Evolutionary conservation across 2,329 filamentous ascomycete genomes (phyloP), one percentile per base, ranked within the genome.

Genomic region (Penicillium sp.): DNA sequence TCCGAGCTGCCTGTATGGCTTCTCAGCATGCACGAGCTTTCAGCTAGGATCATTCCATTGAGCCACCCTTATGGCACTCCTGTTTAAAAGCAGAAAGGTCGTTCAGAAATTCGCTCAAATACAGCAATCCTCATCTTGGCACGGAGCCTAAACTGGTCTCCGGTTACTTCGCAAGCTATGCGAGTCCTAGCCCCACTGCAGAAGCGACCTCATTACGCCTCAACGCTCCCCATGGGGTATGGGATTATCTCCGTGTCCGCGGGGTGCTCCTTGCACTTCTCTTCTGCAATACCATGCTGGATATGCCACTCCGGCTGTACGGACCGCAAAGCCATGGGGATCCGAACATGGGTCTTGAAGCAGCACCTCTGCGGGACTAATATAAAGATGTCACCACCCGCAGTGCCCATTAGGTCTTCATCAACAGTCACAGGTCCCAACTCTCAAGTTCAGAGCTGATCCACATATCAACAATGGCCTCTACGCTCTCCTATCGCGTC

Each of bases 221-320:
- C 7, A 9, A 27, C 17, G 13, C 37, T 19, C 16, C 15, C 28
- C 27, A 25, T 30, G 26, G 28, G 26, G 16, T 31, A 26, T 36
- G 39, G 39, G 39, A 32, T 15, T 38, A 10, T 19, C 50, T 53
- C 51, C 51, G 51, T 54, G 51, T 51, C 51, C 43, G 27, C 51
- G 51, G 51, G 49, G 51, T 28, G 25, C 18, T 43, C n/a, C 8
- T 35, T 19, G 11, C 17, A 7, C 25, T 36, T 49, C 48, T 35
- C 40, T 41, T 54, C 30, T 48, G 16, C 49, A 40, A 51, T 25
- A 23, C 7, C 10, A 17, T 8, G 21, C 1, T 16, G 7, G 17
- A 7, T 27, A 3, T 27, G 5, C 2, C 10, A 21, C 7, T 20
- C 10, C 47, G 47, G 49, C 29, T 35, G 21, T 38, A 35, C 47